Base-by-base conservation (phyloP, 805 yeast species). In the Vanderwaltozyma verrucispora region DNA sequence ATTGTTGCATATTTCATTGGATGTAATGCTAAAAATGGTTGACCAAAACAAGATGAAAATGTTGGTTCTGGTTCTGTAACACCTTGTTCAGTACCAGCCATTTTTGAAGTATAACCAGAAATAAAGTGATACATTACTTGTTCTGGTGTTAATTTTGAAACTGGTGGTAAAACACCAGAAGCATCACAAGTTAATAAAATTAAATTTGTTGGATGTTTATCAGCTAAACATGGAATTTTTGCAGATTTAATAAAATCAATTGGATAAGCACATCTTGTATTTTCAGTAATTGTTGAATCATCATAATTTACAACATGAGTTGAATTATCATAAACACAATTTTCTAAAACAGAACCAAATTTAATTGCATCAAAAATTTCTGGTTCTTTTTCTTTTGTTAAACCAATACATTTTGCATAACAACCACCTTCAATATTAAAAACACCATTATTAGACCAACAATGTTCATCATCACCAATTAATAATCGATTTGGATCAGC, bases 391-490 rank as follows among this genome's bases (percentile, higher is more conserved):
- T 85, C 96, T 47, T 71, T 80, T 36, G 85, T 69, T 48, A 89
- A 72, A 56, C 85, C 95, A 48, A 89, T 71, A 71, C 96, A 88
- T 69, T 89, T 89, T 56, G 97, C 97, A 71, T 89, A 89, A 73
- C 98, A 89, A 49, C 98, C 98, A 65, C 98, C 98, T 71, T 89
- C 98, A 56, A 89, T 88, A 76, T 92, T 92, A 80, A 89, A 89
- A 42, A 89, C 96, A 69, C 98, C 98, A 51, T 82, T 71, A 65
- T 89, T 94, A 15, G 96, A 84, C 98, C 98, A 89, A 72, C 97
- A 89, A 71, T 89, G 98, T 70, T 89, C 98, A 62, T 89, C 98
- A 64, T 89, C 98, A 63, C 98, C 98, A 60, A 89, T 89, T 62
- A 89, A 75, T 62, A 74, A 67, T 65, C 98, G 81, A 67, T 85